Evolutionary conservation across 106 monocot species (phyloP), one percentile per base, ranked within the genome.

Genomic region (Acorus calamus): DNA sequence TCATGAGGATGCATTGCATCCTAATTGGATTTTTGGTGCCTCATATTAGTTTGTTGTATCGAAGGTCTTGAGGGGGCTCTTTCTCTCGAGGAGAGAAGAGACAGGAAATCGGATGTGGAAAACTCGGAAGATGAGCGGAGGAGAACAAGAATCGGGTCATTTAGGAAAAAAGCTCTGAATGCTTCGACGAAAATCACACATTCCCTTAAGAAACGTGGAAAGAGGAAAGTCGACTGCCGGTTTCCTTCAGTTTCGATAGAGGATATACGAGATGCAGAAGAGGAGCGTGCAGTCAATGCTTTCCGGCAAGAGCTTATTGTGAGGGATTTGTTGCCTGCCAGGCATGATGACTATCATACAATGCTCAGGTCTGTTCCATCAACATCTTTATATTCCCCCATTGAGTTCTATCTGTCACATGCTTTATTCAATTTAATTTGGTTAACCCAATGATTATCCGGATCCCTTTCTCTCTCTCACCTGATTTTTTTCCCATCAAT

Each of bases 371-470:
- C 50, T 58, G 58, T 6, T 28, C 12, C 13, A 13, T 58, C 8
- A 58, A 58, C 28, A 28, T 28, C 28, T 28, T 28, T 28, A 28
- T 28, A 28, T 28, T 28, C 28, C 28, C 28, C 28, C 1, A 1
- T 28, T 28, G 28, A 28, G 28, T 28, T 28, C 28, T 28, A 28
- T 28, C 28, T 28, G 28, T 28, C 28, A 60, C 3, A 2, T 60
- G 46, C 43, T 46, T 28, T 28, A 43, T 60, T 43, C 41, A 47
- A 75, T 75, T 62, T 52, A 75, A 10, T 75, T 68, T 48, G 56
- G 6, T 41, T 67, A 75, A 55, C 61, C 62, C 2, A 56, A 75
- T 9, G 55, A 62, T 44, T 28, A 44, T 60, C 6, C 9, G 42
- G 28, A 52, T 41, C 3, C 53, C 11, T 66, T 3, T n/a, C n/a